Evolutionary conservation across 805 yeast genomes (phyloP), one percentile per base, ranked within the genome.

Genomic region (Schwanniomyces pseudopolymorphus): DNA sequence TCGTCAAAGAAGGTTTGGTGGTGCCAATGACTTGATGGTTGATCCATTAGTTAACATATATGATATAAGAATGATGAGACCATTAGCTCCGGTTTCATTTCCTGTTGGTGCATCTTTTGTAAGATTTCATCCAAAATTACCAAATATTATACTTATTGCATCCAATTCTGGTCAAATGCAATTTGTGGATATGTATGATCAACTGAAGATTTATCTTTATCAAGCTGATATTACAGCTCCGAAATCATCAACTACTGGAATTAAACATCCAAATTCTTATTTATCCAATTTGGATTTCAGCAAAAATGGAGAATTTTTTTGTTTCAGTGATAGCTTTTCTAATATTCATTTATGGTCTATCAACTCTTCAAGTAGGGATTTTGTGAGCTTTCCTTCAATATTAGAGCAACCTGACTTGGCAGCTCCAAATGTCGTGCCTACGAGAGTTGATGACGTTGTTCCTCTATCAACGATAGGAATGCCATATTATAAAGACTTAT

Each of bases 31-130:
- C 42, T 66, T 54, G 42, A 56, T 71, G 47, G 71, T 65, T 21
- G 98, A 94, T 59, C 92, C 96, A 0, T 75, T 92, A 50, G 90
- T 92, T 17, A 84, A 84, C 53, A 82, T 89, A 17, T 89, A 81
- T 62, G 98, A 94, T 63, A 63, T 89, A 25, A 77, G 95, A 50
- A 78, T 82, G 47, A 72, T 87, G 80, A 77, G 80, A 43, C 77
- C 90, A 1, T 65, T 84, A 45, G 73, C 95, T 0, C 97, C 97
- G 3, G 74, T 92, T 6, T 81, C 97, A 3, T 89, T 90, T 58
- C 90, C 94, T 0, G 85, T 90, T 0, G 97, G 97, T 10, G 97
- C 98, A 0, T 77, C 87, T 8, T 87, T 79, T 60, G 94, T 86
- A 1, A 77, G 87, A 41, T 74, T 92, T 50, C 97, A 92, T 67